Evolutionary conservation across 1,139 yeast genomes (phyloP).

Genomic region (Pneumocystis sp.): DNA sequence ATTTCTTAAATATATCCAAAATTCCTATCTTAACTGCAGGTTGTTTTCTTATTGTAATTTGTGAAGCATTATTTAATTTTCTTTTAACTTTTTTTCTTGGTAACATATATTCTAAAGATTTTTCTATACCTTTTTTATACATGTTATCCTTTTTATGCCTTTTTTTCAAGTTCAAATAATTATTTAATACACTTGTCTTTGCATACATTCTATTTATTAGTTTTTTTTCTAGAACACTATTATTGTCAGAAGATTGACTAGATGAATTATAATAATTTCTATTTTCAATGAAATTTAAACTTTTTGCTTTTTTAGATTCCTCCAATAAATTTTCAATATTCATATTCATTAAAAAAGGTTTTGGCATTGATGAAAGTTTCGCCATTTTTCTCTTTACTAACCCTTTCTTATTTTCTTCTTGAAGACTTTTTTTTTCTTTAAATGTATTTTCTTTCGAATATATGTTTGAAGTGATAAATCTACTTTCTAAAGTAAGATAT

Average conservation of each 20-base stretch:
- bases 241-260: neutral
- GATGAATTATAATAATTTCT: neutral
- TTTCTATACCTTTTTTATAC: neutral
- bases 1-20: neutral
- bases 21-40: neutral
- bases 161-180: neutral
- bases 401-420: neutral
- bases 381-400: neutral
- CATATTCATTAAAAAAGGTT: neutral
- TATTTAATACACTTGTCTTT: neutral
- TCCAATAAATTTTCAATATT: neutral
- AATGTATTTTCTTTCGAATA: neutral
- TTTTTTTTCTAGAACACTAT: neutral
- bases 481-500: neutral
- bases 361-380: neutral
- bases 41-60: neutral
- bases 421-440: neutral
- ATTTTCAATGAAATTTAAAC: neutral
- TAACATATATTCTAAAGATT: neutral
- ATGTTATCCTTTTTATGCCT: neutral
- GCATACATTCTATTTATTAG: neutral
- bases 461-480: neutral
- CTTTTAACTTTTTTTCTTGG: neutral
- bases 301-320: neutral
- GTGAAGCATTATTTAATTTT: neutral